Evolutionary conservation across 2,329 filamentous ascomycete genomes (phyloP), one percentile per base, ranked within the genome.

Genomic region (Aureobasidium sp.): DNA sequence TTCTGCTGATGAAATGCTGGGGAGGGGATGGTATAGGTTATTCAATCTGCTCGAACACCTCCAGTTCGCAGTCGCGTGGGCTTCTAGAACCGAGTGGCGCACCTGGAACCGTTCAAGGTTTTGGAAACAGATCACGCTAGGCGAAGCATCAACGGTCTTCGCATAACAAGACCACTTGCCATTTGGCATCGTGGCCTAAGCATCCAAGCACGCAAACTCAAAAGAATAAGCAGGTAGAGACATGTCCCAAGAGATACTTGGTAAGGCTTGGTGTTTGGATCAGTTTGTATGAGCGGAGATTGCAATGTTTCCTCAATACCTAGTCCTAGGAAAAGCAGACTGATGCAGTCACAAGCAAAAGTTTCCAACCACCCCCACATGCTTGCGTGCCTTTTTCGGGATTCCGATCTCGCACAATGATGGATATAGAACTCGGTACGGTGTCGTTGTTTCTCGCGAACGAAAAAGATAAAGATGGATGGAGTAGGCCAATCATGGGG

Each of bases 1-100:
- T 38, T n/a, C 31, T 58, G 54, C 33, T 47, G 31, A 58, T 40
- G 25, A 33, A 45, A 31, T 57, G 40, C 38, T 58, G 31, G 23
- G 27, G 38, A 49, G 23, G 54, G 49, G 43, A 47, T 27, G 40
- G 33, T 38, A 58, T 49, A 27, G 21, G 33, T 58, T 49, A 40
- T 47, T 40, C 4, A 31, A 49, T 40, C 8, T 49, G 29, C 9
- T 47, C 23, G n/a, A 38, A 19, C 21, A 31, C 15, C 43, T 38
- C 33, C 9, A 31, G 33, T 35, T 35, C 11, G 6, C 35, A 38
- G 23, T 38, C 31, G 42, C 33, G 31, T 58, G 33, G 3, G 43
- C 42, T 58, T 58, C 54, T 58, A 58, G 54, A 40, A 49, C 17
- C 43, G 31, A 58, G 54, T 58, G 54, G 43, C 42, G 42, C 43